Evolutionary conservation across 2,329 filamentous ascomycete species (phyloP).

Genomic region (Monosporascus sp.): DNA sequence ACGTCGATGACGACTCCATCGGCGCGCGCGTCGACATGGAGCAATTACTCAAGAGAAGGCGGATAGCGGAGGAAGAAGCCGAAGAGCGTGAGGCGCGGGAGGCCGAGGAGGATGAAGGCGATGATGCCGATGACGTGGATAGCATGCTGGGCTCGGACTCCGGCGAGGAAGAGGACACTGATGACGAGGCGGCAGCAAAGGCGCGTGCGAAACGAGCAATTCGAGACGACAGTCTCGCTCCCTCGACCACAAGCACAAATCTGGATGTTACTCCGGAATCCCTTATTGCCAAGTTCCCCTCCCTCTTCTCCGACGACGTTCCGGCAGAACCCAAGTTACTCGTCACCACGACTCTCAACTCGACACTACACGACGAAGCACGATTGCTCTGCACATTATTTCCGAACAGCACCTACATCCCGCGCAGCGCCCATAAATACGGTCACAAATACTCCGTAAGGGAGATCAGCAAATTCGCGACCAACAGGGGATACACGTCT

Average conservation of each 20-base stretch:
- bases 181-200: constrained; percentile 31
- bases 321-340: constrained; percentile 74
- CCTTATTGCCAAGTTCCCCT: constrained; percentile 56
- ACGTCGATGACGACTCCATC: constrained; percentile 58
- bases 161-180: constrained; percentile 42
- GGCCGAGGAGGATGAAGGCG: constrained; percentile 35
- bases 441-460: constrained; percentile 86
- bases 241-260: constrained; percentile 58
- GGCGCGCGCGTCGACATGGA: constrained; percentile 54
- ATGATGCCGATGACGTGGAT: constrained; percentile 53
- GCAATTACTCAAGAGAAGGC: constrained; percentile 49
- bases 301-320: constrained; percentile 55
- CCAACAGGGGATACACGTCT: constrained; percentile 76
- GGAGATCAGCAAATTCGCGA: constrained; percentile 83
- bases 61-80: constrained; percentile 45
- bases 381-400: constrained; percentile 74
- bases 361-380: constrained; percentile 79
- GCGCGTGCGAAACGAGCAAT: constrained; percentile 40
- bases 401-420: constrained; percentile 83
- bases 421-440: constrained; percentile 75
- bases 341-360: constrained; percentile 86
- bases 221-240: constrained; percentile 46
- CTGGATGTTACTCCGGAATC: constrained; percentile 58
- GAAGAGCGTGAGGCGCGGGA: constrained; percentile 42
- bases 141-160: constrained; percentile 73